Base-by-base conservation (phyloP, 495 filamentous ascomycete species). In the Neurospora intermedia region DNA sequence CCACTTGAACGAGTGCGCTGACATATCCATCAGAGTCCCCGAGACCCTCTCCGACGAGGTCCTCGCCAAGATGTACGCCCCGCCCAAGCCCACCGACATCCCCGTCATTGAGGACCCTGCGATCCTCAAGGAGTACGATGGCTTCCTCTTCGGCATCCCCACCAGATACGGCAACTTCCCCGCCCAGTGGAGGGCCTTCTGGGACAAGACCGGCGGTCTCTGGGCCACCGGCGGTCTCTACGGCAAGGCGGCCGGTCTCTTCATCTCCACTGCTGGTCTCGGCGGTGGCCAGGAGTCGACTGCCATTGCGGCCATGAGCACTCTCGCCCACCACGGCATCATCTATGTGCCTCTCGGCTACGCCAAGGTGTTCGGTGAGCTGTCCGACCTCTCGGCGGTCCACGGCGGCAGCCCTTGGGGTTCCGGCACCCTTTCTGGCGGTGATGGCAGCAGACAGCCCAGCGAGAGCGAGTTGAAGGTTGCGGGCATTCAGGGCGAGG, bases 91-190 rank as follows among this genome's bases (percentile, higher is more conserved):
- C 71, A 77, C 85, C 69, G 85, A 87, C 80, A 85, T 93, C 82
- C 89, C 93, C 43, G 80, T 90, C 71, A 83, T 91, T 77, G 73
- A 78, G 9, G 88, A 91, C 79, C 90, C 93, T 31, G 79, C 85
- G 6, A 85, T 81, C 15, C 89, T 98, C n/a, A 86, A 89, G 74
- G 73, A 88, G 72, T 98, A 96, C 85, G 94, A 98, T 80, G 96
- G 86, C 80, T 90, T 99, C 83, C 90, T 99, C 45, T 88, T 99
- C 75, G 96, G 96, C 77, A 94, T 99, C 82, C 96, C 96, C 41
- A 99, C 96, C n/a, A 91, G 96, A 72, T 99, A 92, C 85, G 96
- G 96, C 81, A 99, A 97, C 89, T 97, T 97, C 88, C 94, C 96
- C 48, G 94, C 91, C 39, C 96, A 99, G 84, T 98, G 92, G 92